These are phyloP conservation scores for Panaeolus papilionaceus DNA, from an alignment of 768 basidiomycete genomes.

Conservation along the genomic window DNA sequence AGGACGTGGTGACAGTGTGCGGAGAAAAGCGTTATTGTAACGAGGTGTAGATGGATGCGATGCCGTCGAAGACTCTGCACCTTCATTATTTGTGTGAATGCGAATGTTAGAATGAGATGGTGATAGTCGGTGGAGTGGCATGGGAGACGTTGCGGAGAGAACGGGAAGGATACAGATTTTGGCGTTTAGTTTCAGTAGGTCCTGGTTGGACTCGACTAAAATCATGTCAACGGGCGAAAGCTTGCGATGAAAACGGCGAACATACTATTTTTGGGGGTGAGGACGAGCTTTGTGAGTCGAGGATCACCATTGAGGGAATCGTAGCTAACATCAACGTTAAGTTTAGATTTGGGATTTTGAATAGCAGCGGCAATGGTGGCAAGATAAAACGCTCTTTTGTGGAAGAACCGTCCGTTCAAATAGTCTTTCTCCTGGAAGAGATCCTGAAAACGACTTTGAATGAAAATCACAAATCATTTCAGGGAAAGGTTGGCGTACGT, in stretches of 20 bases:
- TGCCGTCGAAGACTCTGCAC: slow-evolving; percentile 27
- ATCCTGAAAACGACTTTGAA: slow-evolving; percentile 40
- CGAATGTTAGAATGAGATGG: slow-evolving; percentile 73
- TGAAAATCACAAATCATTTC: slow-evolving; percentile 22
- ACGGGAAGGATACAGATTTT: slow-evolving; percentile 79
- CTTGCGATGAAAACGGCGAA: background rate
- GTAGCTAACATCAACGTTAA: slow-evolving; percentile 68
- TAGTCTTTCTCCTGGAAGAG: slow-evolving; percentile 98
- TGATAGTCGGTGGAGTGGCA: slow-evolving; percentile 70
- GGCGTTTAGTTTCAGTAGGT: slow-evolving; percentile 73
- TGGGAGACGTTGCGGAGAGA: slow-evolving; percentile 63
- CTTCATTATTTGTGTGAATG: slow-evolving; percentile 29
- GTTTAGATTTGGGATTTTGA: slow-evolving; percentile 44
- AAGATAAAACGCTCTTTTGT: slow-evolving; percentile 91
- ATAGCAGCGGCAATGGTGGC: slow-evolving; percentile 76
- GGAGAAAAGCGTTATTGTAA: slow-evolving; percentile 81
- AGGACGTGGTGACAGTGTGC: slow-evolving; percentile 50
- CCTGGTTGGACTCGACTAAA: slow-evolving; percentile 55
- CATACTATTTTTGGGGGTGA: slow-evolving; percentile 62
- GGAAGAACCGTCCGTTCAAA: slow-evolving; percentile 86
- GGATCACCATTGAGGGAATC: slow-evolving; percentile 64
- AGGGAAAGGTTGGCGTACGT: slow-evolving; percentile 50
- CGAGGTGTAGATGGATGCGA: slow-evolving; percentile 64
- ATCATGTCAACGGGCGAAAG: background rate
- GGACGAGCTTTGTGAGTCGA: slow-evolving; percentile 67